Conservation (phyloP, 805 yeast species). For the Cephaloascus albidus region DNA sequence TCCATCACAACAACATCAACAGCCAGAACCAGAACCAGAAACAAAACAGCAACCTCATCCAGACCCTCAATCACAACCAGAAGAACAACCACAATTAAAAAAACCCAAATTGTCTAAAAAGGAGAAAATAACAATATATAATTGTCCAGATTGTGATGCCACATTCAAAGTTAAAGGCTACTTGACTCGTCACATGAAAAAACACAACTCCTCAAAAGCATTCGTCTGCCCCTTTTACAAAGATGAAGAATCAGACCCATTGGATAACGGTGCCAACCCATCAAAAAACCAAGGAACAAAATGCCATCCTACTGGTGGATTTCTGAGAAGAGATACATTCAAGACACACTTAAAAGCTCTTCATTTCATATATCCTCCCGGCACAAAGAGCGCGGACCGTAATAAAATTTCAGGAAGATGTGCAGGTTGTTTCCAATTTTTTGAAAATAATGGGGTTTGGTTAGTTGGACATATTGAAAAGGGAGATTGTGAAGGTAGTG, state of each 20-base stretch:
- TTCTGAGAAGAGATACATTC: constrained; percentile 50
- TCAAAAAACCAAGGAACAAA: constrained; percentile 6
- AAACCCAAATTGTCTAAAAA: neutral
- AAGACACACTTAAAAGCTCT: constrained; percentile 48
- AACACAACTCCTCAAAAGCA: constrained; percentile 41
- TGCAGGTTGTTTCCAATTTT: constrained; percentile 44
- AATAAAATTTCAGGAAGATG: constrained; percentile 36
- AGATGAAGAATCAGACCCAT: constrained; percentile 12
- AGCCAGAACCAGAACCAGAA: neutral
- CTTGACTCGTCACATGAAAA: constrained; percentile 45
- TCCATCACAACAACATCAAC: neutral
- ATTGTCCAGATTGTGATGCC: constrained; percentile 40
- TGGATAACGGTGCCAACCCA: constrained; percentile 30
- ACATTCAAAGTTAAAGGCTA: constrained; percentile 43
- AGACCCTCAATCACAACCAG: neutral
- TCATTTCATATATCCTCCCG: constrained; percentile 49
- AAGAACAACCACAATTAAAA: neutral
- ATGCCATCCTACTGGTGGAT: constrained; percentile 52
- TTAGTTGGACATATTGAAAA: constrained; percentile 39
- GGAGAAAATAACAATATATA: constrained; percentile 13
- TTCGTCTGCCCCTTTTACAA: constrained; percentile 44
- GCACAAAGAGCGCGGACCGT: constrained; percentile 38
- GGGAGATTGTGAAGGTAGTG: constrained; percentile 29
- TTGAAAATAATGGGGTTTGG: constrained; percentile 42
- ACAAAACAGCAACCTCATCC: too few relatives aligned